Percentiles rank a stretch among this genome's conserved stretches.
These are phyloP conservation scores for Misopates orontium DNA, from an alignment of 257 asterid species.

Conservation along the genomic window DNA sequence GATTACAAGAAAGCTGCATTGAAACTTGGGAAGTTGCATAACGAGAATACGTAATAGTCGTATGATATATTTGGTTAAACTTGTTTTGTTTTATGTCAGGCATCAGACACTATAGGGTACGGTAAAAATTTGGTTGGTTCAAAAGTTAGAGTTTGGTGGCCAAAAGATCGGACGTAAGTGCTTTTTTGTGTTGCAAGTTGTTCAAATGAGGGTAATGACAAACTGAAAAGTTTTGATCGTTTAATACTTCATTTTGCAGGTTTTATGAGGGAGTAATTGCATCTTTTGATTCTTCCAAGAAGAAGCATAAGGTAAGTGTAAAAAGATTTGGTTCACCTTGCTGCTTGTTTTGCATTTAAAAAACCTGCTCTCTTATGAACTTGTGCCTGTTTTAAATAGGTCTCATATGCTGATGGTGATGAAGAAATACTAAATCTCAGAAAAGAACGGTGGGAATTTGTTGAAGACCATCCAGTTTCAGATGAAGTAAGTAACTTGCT, in stretches of 20 bases:
- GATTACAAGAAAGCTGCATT: conserved; percentile 21
- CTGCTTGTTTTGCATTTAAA: conserved; percentile 25
- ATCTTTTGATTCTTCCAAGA: conserved; percentile 66
- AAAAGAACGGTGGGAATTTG: conserved; percentile 58
- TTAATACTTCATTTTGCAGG: conserved; percentile 45
- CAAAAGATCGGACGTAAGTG: conserved; percentile 70
- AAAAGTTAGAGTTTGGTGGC: conserved; percentile 93
- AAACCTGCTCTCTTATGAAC: conserved; percentile 8
- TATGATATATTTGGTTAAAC: not conserved
- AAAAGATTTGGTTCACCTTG: conserved; percentile 24
- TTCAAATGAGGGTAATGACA: conserved; percentile 1
- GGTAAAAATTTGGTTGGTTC: conserved; percentile 71
- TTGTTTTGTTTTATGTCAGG: conserved; percentile 44
- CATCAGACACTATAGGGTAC: conserved; percentile 38
- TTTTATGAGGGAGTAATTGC: conserved; percentile 72
- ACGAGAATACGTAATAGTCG: not conserved
- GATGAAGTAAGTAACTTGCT: conserved; percentile 49
- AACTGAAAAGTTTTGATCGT: conserved; percentile 24
- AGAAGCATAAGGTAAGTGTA: conserved; percentile 73
- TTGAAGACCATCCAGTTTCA: conserved; percentile 46
- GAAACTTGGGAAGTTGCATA: conserved; percentile 19
- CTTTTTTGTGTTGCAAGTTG: conserved; percentile 16
- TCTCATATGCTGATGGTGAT: conserved; percentile 78
- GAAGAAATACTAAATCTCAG: conserved; percentile 62
- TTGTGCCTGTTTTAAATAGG: conserved; percentile 43